These are phyloP conservation scores for Aspergillus melleus DNA, from an alignment of 2,329 filamentous ascomycete species.

Conservation along the genomic window DNA sequence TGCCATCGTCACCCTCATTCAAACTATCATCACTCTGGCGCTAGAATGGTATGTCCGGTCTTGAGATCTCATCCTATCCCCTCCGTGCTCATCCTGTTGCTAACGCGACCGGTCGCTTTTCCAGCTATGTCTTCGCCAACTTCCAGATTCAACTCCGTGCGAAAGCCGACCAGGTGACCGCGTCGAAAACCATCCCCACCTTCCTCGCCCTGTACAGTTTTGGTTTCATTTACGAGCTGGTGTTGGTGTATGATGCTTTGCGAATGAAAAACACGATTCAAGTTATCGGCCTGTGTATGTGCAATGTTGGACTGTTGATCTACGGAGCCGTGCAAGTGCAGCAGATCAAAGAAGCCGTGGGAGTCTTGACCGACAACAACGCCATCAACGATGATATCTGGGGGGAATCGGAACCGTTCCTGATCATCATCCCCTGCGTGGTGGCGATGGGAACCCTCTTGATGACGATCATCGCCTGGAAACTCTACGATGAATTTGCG, in stretches of 20 bases:
- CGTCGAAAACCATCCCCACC: constrained; percentile 75
- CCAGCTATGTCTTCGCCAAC: constrained; percentile 82
- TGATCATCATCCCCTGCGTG: constrained; percentile 82
- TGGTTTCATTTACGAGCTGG: constrained; percentile 87
- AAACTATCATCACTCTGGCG: constrained; percentile 76
- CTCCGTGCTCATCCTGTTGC: background rate
- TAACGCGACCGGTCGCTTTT: constrained; percentile 3
- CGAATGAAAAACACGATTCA: constrained; percentile 98
- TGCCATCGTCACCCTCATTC: constrained; percentile 68
- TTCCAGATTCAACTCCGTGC: constrained; percentile 65
- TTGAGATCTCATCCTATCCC: background rate
- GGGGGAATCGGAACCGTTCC: constrained; percentile 68
- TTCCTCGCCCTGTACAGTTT: constrained; percentile 97
- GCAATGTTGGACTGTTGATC: constrained; percentile 86
- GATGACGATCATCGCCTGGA: constrained; percentile 82
- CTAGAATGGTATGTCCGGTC: constrained; percentile 74
- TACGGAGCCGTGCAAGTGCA: constrained; percentile 93
- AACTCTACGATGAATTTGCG: constrained; percentile 96
- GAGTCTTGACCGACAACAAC: constrained; percentile 47
- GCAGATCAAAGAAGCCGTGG: constrained; percentile 77
- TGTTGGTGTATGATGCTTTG: constrained; percentile 90
- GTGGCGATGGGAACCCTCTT: constrained; percentile 72
- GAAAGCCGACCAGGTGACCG: constrained; percentile 41
- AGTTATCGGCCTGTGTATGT: constrained; percentile 89
- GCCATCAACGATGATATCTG: constrained; percentile 62